Conservation (phyloP, 805 yeast genomes). For the Starmerella floris region DNA sequence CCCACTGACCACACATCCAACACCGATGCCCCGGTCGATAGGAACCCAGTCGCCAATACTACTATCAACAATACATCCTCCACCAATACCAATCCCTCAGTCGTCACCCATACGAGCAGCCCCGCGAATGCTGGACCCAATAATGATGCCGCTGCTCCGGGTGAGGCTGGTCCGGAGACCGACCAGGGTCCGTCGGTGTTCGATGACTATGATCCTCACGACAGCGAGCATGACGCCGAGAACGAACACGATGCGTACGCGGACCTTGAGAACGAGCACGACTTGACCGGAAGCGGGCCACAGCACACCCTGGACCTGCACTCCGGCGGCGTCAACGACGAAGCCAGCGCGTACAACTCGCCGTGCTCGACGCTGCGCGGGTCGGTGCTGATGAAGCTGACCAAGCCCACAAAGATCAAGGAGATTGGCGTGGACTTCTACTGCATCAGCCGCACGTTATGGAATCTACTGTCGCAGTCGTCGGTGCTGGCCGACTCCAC, state of each 20-base stretch:
- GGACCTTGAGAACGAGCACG: not conserved
- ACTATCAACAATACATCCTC: not conserved
- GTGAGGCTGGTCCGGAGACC: not conserved
- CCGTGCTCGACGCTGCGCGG: conserved; percentile 55
- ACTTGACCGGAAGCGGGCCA: not conserved
- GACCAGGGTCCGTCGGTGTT: not conserved
- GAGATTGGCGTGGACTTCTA: conserved; percentile 47
- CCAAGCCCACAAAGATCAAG: conserved; percentile 62
- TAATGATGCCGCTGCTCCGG: not conserved
- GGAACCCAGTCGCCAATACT: too few relatives aligned
- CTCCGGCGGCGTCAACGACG: conserved; percentile 6
- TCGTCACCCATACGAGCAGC: not conserved
- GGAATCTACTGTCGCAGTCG: conserved; percentile 60
- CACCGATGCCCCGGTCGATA: not conserved
- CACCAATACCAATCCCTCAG: not conserved
- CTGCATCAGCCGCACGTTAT: conserved; percentile 65
- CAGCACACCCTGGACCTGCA: conserved; percentile 6
- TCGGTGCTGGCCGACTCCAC: conserved; percentile 22
- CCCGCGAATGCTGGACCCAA: not conserved
- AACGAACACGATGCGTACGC: not conserved
- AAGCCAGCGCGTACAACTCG: not conserved
- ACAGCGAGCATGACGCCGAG: not conserved
- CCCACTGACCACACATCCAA: not conserved
- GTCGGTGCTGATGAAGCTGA: conserved; percentile 52
- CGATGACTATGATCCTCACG: not conserved